These are phyloP conservation scores for Clitopilus hobsonii DNA, from an alignment of 768 basidiomycete species.

Conservation along the genomic window DNA sequence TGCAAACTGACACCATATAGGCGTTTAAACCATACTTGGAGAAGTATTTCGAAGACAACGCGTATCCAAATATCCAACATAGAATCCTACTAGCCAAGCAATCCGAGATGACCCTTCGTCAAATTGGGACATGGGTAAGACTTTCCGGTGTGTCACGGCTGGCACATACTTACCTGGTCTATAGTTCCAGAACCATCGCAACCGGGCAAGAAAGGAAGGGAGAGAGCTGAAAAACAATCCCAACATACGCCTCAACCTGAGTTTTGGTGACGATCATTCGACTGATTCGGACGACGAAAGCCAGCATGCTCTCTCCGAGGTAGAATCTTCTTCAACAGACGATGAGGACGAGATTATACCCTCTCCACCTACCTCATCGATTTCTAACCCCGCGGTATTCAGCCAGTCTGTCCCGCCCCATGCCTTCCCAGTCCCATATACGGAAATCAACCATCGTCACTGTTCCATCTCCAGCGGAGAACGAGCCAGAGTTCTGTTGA, in stretches of 20 bases:
- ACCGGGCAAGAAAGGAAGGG: conserved; percentile 29
- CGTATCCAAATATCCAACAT: conserved; percentile 40
- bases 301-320: neutral
- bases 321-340: conserved; percentile 9
- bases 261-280: neutral
- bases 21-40: conserved; percentile 42
- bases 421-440: conserved; percentile 21
- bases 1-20: conserved; percentile 19
- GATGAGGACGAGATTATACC: conserved; percentile 5
- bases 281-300: no score
- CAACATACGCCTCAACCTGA: neutral
- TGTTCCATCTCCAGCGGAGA: conserved; percentile 7
- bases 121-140: conserved; percentile 54
- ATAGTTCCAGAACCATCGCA: conserved; percentile 54
- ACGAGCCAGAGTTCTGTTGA: conserved; percentile 19
- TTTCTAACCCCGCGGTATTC: no score
- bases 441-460: neutral
- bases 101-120: conserved; percentile 35
- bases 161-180: neutral
- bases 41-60: conserved; percentile 42
- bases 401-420: conserved; percentile 11
- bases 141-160: neutral
- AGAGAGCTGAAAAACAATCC: neutral
- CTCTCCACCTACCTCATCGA: neutral
- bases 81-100: conserved; percentile 34